Evolutionary conservation across 805 yeast genomes (phyloP).

Genomic region (Ogataea philodendri): DNA sequence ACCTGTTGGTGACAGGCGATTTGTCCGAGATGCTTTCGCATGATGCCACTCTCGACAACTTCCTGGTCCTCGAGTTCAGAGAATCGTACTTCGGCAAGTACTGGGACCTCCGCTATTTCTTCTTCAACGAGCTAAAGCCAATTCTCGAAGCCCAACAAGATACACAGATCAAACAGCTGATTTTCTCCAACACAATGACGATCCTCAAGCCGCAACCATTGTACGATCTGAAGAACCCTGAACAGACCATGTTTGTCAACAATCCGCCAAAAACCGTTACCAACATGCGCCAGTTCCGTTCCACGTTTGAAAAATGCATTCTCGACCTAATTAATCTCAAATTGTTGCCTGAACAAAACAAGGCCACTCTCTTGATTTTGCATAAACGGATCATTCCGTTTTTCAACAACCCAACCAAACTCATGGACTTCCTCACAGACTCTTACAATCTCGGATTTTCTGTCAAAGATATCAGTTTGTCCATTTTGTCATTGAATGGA

Average conservation of each 20-base stretch:
- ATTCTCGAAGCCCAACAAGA: conserved; percentile 14
- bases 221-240: conserved; percentile 37
- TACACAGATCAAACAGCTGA: conserved; percentile 12
- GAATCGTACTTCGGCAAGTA: conserved; percentile 52
- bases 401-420: conserved; percentile 70
- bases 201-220: conserved; percentile 33
- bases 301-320: conserved; percentile 71
- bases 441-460: conserved; percentile 56
- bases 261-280: conserved; percentile 46
- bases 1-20: conserved; percentile 34
- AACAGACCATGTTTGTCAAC: conserved; percentile 35
- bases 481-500: conserved; percentile 80
- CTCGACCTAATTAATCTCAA: conserved; percentile 52
- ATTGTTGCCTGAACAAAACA: conserved; percentile 51
- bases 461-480: conserved; percentile 32
- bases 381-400: conserved; percentile 85
- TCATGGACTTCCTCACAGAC: conserved; percentile 93
- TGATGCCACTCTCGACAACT: conserved; percentile 47
- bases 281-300: conserved; percentile 45
- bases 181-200: conserved; percentile 42
- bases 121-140: conserved; percentile 49
- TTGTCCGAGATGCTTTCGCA: conserved; percentile 38
- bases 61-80: conserved; percentile 46
- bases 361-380: conserved; percentile 61
- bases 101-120: conserved; percentile 79